These are phyloP conservation scores for Ogataea allantospora DNA, from an alignment of 805 yeast species.

Conservation along the genomic window DNA sequence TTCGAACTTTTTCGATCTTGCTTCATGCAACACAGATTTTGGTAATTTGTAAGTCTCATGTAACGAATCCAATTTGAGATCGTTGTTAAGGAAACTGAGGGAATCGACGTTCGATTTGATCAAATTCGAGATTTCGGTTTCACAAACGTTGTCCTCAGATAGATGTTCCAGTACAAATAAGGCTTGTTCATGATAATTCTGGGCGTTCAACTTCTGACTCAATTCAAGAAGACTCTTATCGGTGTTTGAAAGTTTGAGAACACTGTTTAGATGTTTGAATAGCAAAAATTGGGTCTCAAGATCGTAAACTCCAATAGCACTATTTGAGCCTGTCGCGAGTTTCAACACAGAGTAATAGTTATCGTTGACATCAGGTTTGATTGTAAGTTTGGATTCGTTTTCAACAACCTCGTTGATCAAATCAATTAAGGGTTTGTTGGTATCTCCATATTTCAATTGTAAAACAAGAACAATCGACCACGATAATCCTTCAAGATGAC, in stretches of 20 bases:
- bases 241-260: slow-evolving; percentile 16
- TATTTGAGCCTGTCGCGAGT: slow-evolving; percentile 12
- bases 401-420: slow-evolving; percentile 30
- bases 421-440: slow-evolving; percentile 35
- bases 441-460: slow-evolving; percentile 61
- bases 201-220: slow-evolving; percentile 49
- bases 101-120: slow-evolving; percentile 36
- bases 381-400: slow-evolving; percentile 10
- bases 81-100: slow-evolving; percentile 29
- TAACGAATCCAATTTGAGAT: slow-evolving; percentile 36
- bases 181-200: slow-evolving; percentile 56
- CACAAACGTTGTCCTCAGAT: slow-evolving; percentile 43
- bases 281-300: slow-evolving; percentile 27
- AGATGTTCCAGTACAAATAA: slow-evolving; percentile 63
- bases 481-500: slow-evolving; percentile 46
- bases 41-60: slow-evolving; percentile 48
- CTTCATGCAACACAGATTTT: slow-evolving; percentile 44
- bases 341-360: slow-evolving; percentile 18
- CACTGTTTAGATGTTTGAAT: slow-evolving; percentile 26
- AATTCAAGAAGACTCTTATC: slow-evolving; percentile 32
- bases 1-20: slow-evolving; percentile 58
- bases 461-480: slow-evolving; percentile 68
- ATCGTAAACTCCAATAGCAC: slow-evolving; percentile 14
- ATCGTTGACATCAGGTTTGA: slow-evolving; percentile 11
- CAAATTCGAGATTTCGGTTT: slow-evolving; percentile 38